Evolutionary conservation across 768 basidiomycete species (phyloP).

Genomic region (Termitomyces heimii): DNA sequence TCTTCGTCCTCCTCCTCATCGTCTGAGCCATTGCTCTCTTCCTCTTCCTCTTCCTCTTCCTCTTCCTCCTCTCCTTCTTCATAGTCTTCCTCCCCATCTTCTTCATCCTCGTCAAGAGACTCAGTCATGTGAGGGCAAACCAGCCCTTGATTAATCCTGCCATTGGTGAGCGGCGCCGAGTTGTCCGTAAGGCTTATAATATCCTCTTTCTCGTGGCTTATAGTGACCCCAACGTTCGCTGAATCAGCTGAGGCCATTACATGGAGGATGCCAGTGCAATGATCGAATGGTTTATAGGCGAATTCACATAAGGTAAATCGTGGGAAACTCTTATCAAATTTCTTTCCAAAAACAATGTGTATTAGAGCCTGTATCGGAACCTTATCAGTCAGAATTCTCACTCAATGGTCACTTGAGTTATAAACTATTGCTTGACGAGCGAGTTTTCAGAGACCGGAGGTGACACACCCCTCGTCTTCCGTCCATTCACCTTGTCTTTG

Average conservation of each 20-base stretch:
- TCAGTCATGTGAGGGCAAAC: constrained; percentile 11
- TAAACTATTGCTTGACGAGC: too few relatives aligned
- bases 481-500: too few relatives aligned
- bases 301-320: neutral
- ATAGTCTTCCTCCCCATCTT: constrained; percentile 17
- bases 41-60: constrained; percentile 26
- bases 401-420: too few relatives aligned
- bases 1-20: constrained; percentile 73
- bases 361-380: too few relatives aligned
- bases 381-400: too few relatives aligned
- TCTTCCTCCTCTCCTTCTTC: constrained; percentile 21
- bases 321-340: neutral
- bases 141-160: neutral
- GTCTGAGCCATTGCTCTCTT: constrained; percentile 45
- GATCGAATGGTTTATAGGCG: neutral
- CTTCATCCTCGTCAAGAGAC: constrained; percentile 18
- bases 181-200: neutral
- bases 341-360: neutral
- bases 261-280: neutral
- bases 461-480: too few relatives aligned
- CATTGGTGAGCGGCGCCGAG: neutral
- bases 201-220: neutral
- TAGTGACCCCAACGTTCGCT: neutral
- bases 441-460: too few relatives aligned
- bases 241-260: constrained; percentile 10